Evolutionary conservation across 1,284 basidiomycete species (phyloP).

Genomic region (Athelia psychrophila): DNA sequence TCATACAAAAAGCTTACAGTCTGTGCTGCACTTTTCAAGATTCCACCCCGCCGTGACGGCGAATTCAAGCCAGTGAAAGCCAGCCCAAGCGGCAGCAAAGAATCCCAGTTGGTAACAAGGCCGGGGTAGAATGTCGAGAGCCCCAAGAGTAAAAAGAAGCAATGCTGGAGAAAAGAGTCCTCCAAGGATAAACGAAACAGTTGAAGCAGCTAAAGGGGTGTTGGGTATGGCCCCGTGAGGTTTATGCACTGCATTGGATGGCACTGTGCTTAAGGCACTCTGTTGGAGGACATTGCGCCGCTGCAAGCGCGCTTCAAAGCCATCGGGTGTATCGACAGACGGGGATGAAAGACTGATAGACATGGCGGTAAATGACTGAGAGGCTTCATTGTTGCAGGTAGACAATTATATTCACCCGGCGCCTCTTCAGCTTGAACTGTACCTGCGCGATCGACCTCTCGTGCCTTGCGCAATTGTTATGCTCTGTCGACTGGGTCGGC

Average conservation of each 20-base stretch:
- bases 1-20: constrained; percentile 74
- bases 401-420: neutral
- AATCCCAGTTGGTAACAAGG: constrained; percentile 76
- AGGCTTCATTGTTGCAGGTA: neutral
- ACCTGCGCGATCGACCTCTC: neutral
- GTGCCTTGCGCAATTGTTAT: neutral
- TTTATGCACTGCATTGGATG: constrained; percentile 30
- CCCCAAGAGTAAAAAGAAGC: constrained; percentile 44
- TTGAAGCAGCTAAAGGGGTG: constrained; percentile 71
- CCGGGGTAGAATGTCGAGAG: constrained; percentile 54
- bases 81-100: constrained; percentile 77
- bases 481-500: neutral
- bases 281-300: constrained; percentile 32
- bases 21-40: constrained; percentile 85
- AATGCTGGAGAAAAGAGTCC: constrained; percentile 54
- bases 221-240: constrained; percentile 74
- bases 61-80: constrained; percentile 95
- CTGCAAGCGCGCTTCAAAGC: constrained; percentile 45
- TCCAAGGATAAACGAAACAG: constrained; percentile 78
- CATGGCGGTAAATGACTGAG: neutral
- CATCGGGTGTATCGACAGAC: constrained; percentile 25
- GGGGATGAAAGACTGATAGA: neutral
- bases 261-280: constrained; percentile 54
- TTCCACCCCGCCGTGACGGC: constrained; percentile 97
- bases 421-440: neutral